These are phyloP conservation scores for Alternaria gaisen DNA, from an alignment of 2,329 filamentous ascomycete species.

Conservation along the genomic window DNA sequence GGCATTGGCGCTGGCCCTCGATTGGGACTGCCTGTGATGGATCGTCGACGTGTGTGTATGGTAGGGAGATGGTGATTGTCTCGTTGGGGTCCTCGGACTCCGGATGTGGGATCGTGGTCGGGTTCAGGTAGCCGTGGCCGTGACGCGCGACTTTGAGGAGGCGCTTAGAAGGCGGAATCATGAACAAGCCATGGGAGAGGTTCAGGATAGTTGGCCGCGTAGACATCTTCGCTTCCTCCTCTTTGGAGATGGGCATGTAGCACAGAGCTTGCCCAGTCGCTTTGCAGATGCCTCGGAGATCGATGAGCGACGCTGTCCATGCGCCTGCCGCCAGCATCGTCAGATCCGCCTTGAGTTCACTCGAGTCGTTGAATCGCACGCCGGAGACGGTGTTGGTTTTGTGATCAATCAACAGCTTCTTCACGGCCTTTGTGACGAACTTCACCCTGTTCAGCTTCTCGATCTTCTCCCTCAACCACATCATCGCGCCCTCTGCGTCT, in stretches of 20 bases:
- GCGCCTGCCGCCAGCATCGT: conserved; percentile 85
- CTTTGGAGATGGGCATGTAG: conserved; percentile 76
- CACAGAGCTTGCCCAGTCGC: conserved; percentile 84
- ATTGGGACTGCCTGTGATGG: conserved; percentile 41
- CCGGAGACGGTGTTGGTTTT: conserved; percentile 60
- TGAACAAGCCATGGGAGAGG: conserved; percentile 74
- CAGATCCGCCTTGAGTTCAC: conserved; percentile 69
- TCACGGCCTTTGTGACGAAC: conserved; percentile 61
- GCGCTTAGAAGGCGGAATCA: conserved; percentile 69
- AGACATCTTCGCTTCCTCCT: conserved; percentile 72
- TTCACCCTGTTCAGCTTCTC: conserved; percentile 62
- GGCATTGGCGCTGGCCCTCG: conserved; percentile 45
- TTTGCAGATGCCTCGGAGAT: conserved; percentile 77
- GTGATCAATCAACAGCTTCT: conserved; percentile 52
- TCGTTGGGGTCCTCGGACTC: conserved; percentile 48
- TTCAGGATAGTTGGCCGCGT: conserved; percentile 78
- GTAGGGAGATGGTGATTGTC: conserved; percentile 58
- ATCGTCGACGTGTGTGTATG: conserved; percentile 63
- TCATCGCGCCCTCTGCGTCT: conserved; percentile 75
- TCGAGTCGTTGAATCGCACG: conserved; percentile 63
- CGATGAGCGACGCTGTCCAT: conserved; percentile 81
- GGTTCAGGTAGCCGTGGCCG: conserved; percentile 61
- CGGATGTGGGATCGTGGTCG: conserved; percentile 57
- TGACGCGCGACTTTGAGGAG: conserved; percentile 61
- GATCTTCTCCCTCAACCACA: conserved; percentile 66